These are phyloP conservation scores for Pisolithus albus DNA, from an alignment of 768 basidiomycete genomes.

Conservation along the genomic window DNA sequence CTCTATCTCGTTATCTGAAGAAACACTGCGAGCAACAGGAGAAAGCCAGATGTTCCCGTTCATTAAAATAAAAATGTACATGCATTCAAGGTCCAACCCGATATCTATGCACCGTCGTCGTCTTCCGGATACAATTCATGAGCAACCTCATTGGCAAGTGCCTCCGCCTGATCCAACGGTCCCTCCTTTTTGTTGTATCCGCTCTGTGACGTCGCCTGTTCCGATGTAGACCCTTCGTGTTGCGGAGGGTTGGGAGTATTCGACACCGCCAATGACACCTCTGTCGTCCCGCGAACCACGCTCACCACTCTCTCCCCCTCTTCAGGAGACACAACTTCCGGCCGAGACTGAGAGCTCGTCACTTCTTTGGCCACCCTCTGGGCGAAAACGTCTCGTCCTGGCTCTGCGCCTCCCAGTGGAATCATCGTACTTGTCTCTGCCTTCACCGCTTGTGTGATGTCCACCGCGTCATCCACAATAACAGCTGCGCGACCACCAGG, in stretches of 20 bases:
- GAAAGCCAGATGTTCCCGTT: neutral
- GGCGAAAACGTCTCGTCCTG: constrained; percentile 70
- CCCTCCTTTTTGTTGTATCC: constrained; percentile 28
- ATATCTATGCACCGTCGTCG: neutral
- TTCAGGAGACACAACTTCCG: neutral
- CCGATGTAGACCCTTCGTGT: constrained; percentile 5
- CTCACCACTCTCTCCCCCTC: constrained; percentile 7
- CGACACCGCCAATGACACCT: neutral
- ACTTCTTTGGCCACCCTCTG: constrained; percentile 39
- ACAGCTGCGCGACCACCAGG: constrained; percentile 47
- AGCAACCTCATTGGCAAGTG: constrained; percentile 45
- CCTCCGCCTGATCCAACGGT: constrained; percentile 43
- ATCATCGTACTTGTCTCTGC: constrained; percentile 30
- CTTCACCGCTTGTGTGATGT: constrained; percentile 3
- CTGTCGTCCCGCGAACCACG: neutral
- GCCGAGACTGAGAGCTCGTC: constrained; percentile 33
- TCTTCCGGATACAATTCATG: constrained; percentile 45
- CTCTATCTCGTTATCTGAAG: too few relatives aligned
- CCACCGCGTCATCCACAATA: constrained; percentile 40
- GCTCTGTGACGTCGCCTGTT: constrained; percentile 6
- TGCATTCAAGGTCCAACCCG: constrained; percentile 11
- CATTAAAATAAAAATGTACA: neutral
- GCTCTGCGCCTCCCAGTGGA: constrained; percentile 53
- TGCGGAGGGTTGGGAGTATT: neutral
- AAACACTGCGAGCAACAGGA: too few relatives aligned